Percentiles rank a stretch among this genome's conserved stretches.
Conservation (phyloP, 139 green algal species). For the Pycnococcus provasolii region DNA sequence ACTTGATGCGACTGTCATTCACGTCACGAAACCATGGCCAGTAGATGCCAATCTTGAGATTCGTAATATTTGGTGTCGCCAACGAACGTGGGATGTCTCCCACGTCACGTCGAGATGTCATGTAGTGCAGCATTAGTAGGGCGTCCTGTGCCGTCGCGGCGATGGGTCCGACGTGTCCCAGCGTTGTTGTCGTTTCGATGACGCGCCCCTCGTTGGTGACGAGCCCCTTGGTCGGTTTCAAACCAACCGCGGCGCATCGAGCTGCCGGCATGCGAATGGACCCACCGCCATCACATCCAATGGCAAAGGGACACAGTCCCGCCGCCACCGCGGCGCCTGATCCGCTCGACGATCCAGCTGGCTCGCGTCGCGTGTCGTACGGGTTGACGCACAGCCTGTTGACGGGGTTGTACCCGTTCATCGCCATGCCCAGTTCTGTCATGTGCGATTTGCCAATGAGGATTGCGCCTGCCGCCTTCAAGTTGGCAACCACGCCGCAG, state of each 20-base stretch:
- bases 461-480: not conserved
- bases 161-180: conserved; percentile 11
- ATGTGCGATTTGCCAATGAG: conserved; percentile 15
- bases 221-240: conserved; percentile 17
- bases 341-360: conserved; percentile 9
- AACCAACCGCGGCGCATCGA: conserved; percentile 20
- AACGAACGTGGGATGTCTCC: not conserved
- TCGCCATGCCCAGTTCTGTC: conserved; percentile 3
- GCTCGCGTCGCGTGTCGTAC: not conserved
- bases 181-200: not conserved
- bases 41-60: not conserved
- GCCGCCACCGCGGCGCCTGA: conserved; percentile 15
- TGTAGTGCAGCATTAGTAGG: not conserved
- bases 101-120: not conserved
- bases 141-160: not conserved
- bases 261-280: conserved; percentile 23
- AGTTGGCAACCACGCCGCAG: not conserved
- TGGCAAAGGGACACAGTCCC: conserved; percentile 19
- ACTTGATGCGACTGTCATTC: not conserved
- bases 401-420: not conserved
- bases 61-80: not conserved
- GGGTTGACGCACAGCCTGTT: conserved; percentile 1
- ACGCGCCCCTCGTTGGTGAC: not conserved
- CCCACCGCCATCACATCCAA: conserved; percentile 17
- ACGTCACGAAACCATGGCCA: not conserved